Evolutionary conservation across 139 green algal genomes (phyloP).

Genomic region (Nannochloris sp.): DNA sequence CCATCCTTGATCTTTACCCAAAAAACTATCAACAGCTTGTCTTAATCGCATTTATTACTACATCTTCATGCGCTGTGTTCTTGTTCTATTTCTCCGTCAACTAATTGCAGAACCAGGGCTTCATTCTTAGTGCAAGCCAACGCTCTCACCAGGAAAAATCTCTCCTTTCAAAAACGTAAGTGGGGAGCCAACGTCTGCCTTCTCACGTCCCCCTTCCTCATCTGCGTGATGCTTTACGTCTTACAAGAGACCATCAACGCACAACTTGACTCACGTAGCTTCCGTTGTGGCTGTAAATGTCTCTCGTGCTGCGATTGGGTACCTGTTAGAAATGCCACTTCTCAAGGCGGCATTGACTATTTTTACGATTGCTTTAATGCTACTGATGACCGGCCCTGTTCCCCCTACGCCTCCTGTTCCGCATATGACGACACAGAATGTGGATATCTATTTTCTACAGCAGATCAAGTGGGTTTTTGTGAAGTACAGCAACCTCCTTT

Average conservation of each 20-base stretch:
- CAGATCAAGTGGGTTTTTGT: conserved; percentile 47
- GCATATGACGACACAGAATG: conserved; percentile 36
- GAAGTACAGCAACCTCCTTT: conserved; percentile 34
- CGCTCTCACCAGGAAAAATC: conserved; percentile 6
- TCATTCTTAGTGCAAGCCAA: conserved; percentile 11
- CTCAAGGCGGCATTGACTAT: not conserved
- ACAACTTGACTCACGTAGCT: conserved; percentile 31
- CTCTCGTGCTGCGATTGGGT: conserved; percentile 54
- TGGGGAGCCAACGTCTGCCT: conserved; percentile 37
- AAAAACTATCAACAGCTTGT: too few relatives aligned
- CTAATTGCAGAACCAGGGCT: conserved; percentile 15
- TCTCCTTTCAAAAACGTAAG: conserved; percentile 23
- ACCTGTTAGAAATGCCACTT: not conserved
- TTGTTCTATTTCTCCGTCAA: too few relatives aligned
- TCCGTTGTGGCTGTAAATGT: conserved; percentile 51
- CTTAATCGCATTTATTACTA: too few relatives aligned
- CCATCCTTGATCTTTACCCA: too few relatives aligned
- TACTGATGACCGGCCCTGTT: conserved; percentile 37
- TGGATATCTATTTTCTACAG: conserved; percentile 44
- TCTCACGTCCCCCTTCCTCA: conserved; percentile 34
- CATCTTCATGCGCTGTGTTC: too few relatives aligned
- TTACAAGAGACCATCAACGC: conserved; percentile 49
- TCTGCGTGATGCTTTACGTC: conserved; percentile 44
- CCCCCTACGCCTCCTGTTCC: conserved; percentile 50
- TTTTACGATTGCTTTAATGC: conserved; percentile 41